phyloP scores from a whole-genome alignment of 441 rosid genomes.

The Populus hybrid region DNA sequence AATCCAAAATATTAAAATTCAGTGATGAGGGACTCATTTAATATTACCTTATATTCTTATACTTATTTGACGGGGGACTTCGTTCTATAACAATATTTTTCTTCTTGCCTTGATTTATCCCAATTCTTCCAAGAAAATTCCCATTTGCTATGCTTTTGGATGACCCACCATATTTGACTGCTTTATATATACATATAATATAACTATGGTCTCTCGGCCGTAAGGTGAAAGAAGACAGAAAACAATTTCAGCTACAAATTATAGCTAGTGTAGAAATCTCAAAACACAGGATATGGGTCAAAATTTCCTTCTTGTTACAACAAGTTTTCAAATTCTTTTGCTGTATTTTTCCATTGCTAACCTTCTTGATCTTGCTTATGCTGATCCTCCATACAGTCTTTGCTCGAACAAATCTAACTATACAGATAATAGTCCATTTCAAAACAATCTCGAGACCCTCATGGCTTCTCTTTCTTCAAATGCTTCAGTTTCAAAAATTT shows the following conservation, averaged over 20 bases:
- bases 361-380: slow-evolving; percentile 18
- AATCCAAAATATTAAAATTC: no score
- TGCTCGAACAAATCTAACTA: slow-evolving; percentile 19
- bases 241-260: not conserved
- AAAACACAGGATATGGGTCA: slow-evolving; percentile 16
- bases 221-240: not conserved
- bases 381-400: slow-evolving; percentile 31
- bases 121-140: not conserved
- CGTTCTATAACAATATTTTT: no score
- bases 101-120: not conserved
- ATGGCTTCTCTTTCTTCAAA: slow-evolving; percentile 20
- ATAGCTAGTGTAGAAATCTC: not conserved
- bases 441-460: slow-evolving; percentile 18
- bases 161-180: no score
- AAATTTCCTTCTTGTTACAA: not conserved
- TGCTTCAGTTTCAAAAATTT: slow-evolving; percentile 20
- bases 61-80: no score
- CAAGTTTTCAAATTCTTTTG: slow-evolving; percentile 11
- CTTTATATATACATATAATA: not conserved
- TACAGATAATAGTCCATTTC: slow-evolving; percentile 10
- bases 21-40: no score
- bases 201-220: not conserved
- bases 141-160: not conserved
- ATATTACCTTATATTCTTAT: no score
- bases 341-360: not conserved